phyloP scores from a whole-genome alignment of 2,329 filamentous ascomycete genomes.

The Fusarium gaditjirri region DNA sequence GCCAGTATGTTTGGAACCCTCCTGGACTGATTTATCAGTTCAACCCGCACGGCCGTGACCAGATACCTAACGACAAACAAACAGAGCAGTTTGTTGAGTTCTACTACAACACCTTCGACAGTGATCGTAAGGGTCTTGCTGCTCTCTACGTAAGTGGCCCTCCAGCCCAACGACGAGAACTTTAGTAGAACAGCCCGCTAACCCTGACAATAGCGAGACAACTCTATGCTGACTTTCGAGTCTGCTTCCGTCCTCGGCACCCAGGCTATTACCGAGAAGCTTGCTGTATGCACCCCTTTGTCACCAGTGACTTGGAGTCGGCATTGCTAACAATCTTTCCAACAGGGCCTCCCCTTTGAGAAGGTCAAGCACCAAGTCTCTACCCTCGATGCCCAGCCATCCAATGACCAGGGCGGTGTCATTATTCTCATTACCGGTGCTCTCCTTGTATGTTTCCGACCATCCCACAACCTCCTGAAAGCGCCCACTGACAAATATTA shows the following conservation, averaged over 20 bases:
- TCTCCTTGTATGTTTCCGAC: slow-evolving; percentile 72
- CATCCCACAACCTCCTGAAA: neutral
- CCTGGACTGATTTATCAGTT: slow-evolving; percentile 3
- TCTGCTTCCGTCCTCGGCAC: slow-evolving; percentile 72
- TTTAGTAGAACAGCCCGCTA: slow-evolving; percentile 59
- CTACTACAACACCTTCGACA: slow-evolving; percentile 92
- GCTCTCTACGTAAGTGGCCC: slow-evolving; percentile 81
- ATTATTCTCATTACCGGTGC: slow-evolving; percentile 89
- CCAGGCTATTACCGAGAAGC: slow-evolving; percentile 78
- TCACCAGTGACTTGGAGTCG: neutral
- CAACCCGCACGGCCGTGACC: neutral
- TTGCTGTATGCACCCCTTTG: slow-evolving; percentile 68
- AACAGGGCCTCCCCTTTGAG: slow-evolving; percentile 79
- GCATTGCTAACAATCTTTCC: slow-evolving; percentile 13
- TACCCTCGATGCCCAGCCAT: slow-evolving; percentile 87
- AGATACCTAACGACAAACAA: slow-evolving; percentile 8
- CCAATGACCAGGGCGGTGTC: slow-evolving; percentile 71
- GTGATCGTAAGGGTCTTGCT: slow-evolving; percentile 71
- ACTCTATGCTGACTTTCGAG: slow-evolving; percentile 95
- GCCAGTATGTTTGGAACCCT: slow-evolving; percentile 55
- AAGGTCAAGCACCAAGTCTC: slow-evolving; percentile 82
- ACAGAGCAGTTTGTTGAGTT: slow-evolving; percentile 87
- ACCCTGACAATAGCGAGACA: slow-evolving; percentile 16
- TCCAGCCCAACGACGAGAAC: slow-evolving; percentile 52
- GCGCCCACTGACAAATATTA: slow-evolving; percentile 50